These are phyloP conservation scores for Phytophthora ramorum DNA, from an alignment of 352 stramenopile species.

Conservation along the genomic window DNA sequence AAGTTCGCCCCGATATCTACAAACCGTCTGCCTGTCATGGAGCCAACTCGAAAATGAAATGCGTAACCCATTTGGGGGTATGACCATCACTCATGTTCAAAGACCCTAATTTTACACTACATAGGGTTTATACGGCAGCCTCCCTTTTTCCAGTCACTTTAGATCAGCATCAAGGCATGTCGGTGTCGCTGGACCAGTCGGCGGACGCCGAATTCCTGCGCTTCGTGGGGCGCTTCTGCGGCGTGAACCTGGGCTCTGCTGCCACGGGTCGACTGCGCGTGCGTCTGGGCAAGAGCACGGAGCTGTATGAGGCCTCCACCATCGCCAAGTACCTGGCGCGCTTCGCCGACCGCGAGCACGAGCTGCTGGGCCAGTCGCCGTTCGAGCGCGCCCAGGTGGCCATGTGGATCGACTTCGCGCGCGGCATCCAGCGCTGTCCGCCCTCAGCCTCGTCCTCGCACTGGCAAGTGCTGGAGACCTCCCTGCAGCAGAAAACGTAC, in stretches of 20 bases:
- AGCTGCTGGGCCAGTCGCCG: slow-evolving; percentile 62
- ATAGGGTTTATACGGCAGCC: neutral
- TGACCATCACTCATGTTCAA: slow-evolving; percentile 21
- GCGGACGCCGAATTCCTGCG: slow-evolving; percentile 74
- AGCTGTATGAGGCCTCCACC: slow-evolving; percentile 74
- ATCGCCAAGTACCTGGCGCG: slow-evolving; percentile 85
- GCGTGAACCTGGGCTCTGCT: slow-evolving; percentile 76
- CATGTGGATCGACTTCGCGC: slow-evolving; percentile 82
- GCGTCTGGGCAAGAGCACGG: slow-evolving; percentile 71
- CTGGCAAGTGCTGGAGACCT: slow-evolving; percentile 70
- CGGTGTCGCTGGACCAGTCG: slow-evolving; percentile 84
- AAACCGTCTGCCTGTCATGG: slow-evolving; percentile 21
- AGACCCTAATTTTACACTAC: neutral
- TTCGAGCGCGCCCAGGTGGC: slow-evolving; percentile 78
- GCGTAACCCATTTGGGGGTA: slow-evolving; percentile 4
- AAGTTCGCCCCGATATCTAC: slow-evolving; percentile 82
- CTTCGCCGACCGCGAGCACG: slow-evolving; percentile 73
- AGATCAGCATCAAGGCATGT: slow-evolving; percentile 52
- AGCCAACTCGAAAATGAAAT: slow-evolving; percentile 17
- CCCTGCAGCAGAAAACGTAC: slow-evolving; percentile 69
- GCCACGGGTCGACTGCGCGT: slow-evolving; percentile 77
- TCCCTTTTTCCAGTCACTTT: slow-evolving; percentile 3
- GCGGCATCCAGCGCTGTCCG: slow-evolving; percentile 51
- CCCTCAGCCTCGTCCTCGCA: slow-evolving; percentile 44
- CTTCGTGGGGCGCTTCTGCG: slow-evolving; percentile 86